Conservation (phyloP, 805 yeast species). For the Lipomyces orientalis region DNA sequence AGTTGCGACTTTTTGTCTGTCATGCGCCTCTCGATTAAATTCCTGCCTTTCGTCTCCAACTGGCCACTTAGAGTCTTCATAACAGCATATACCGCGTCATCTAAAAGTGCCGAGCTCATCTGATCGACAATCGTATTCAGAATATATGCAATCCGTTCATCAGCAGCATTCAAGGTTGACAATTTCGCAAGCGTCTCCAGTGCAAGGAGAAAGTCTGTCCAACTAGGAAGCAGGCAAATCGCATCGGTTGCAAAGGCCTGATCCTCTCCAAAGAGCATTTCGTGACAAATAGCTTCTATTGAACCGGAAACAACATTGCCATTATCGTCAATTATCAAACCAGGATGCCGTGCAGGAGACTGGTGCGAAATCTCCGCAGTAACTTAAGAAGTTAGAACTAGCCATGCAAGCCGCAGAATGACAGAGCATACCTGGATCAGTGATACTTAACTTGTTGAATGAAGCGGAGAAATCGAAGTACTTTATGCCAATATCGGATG, state of each 20-base stretch:
- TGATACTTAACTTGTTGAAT: background rate
- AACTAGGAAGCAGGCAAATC: slow-evolving; percentile 60
- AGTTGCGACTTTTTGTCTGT: slow-evolving; percentile 12
- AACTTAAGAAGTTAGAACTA: background rate
- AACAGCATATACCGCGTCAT: slow-evolving; percentile 9
- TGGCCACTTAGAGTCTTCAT: slow-evolving; percentile 10
- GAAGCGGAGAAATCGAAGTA: slow-evolving; percentile 41
- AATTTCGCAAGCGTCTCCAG: slow-evolving; percentile 54
- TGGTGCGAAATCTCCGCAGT: background rate
- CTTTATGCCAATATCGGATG: slow-evolving; percentile 54
- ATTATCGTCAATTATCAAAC: slow-evolving; percentile 55
- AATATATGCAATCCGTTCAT: slow-evolving; percentile 18
- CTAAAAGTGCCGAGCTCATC: slow-evolving; percentile 27
- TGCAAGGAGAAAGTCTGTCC: slow-evolving; percentile 55
- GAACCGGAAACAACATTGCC: slow-evolving; percentile 61
- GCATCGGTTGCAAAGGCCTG: slow-evolving; percentile 51
- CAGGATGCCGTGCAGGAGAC: slow-evolving; percentile 62
- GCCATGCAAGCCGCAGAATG: background rate
- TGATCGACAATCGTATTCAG: slow-evolving; percentile 11
- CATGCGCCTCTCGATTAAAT: slow-evolving; percentile 8
- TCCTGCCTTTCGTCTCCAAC: background rate
- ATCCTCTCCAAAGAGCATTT: slow-evolving; percentile 62
- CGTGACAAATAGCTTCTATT: slow-evolving; percentile 77
- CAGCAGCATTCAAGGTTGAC: slow-evolving; percentile 37
- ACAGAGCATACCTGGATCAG: background rate